These are phyloP conservation scores for Myxozyma geophila DNA, from an alignment of 805 yeast genomes.

Conservation along the genomic window DNA sequence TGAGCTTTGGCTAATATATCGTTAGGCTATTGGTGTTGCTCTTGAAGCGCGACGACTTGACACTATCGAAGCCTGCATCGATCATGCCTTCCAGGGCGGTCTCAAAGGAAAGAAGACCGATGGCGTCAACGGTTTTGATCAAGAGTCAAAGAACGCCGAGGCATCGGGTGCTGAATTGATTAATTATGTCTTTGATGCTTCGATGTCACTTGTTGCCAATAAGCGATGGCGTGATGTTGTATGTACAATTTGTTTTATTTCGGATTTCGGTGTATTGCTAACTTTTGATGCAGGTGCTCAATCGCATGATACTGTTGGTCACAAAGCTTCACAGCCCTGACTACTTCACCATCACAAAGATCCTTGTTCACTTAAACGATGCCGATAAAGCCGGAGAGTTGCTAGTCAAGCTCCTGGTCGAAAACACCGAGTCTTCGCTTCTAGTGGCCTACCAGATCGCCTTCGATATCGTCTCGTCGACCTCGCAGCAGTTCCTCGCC, in stretches of 20 bases:
- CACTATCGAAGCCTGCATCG: slow-evolving; percentile 52
- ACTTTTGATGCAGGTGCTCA: slow-evolving; percentile 45
- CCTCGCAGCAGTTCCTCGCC: slow-evolving; percentile 84
- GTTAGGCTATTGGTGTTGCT: slow-evolving; percentile 79
- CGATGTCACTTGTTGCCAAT: slow-evolving; percentile 68
- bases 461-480: slow-evolving; percentile 88
- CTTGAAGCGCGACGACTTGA: slow-evolving; percentile 87
- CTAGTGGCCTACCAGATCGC: slow-evolving; percentile 89
- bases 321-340: slow-evolving; percentile 68
- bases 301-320: slow-evolving; percentile 63
- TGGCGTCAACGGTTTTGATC: slow-evolving; percentile 34
- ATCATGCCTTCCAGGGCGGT: slow-evolving; percentile 29
- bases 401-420: slow-evolving; percentile 61
- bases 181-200: slow-evolving; percentile 70
- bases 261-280: too few relatives aligned
- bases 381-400: slow-evolving; percentile 67
- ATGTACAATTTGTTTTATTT: background rate
- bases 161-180: slow-evolving; percentile 61
- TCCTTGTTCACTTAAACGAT: slow-evolving; percentile 87
- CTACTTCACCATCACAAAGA: slow-evolving; percentile 80
- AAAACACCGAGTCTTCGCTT: slow-evolving; percentile 49
- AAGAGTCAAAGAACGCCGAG: slow-evolving; percentile 47
- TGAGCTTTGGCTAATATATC: background rate
- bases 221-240: slow-evolving; percentile 69
- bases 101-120: slow-evolving; percentile 18